Percentiles rank a stretch among this genome's conserved stretches.
Evolutionary conservation across 1,284 basidiomycete genomes (phyloP).

Genomic region (Anthracocystis setariae): DNA sequence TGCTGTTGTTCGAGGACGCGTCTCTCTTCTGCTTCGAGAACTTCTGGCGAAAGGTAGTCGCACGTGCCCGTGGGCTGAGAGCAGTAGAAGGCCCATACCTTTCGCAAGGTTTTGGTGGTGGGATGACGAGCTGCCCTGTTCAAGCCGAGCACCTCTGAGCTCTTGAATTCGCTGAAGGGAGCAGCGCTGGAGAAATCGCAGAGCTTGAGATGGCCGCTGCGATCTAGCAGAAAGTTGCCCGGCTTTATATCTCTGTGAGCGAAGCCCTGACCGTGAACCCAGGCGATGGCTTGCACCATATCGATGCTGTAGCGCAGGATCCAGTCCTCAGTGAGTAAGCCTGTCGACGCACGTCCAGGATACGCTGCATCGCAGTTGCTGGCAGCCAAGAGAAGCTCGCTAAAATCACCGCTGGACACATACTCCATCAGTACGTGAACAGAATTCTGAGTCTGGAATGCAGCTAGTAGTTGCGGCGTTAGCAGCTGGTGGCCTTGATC

Average conservation of each 20-base stretch:
- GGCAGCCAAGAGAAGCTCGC: conserved; percentile 60
- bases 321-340: conserved; percentile 59
- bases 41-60: conserved; percentile 66
- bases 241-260: conserved; percentile 67
- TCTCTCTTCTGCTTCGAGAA: conserved; percentile 60
- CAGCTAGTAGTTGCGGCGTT: conserved; percentile 59
- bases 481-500: conserved; percentile 11
- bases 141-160: not conserved
- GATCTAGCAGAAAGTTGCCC: conserved; percentile 63
- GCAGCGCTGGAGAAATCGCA: conserved; percentile 67
- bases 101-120: conserved; percentile 23
- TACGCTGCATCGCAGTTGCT: conserved; percentile 46
- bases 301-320: conserved; percentile 59
- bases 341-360: conserved; percentile 53
- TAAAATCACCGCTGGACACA: conserved; percentile 64
- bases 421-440: conserved; percentile 67
- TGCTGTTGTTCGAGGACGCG: conserved; percentile 48
- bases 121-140: not conserved
- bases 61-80: conserved; percentile 63
- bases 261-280: conserved; percentile 61
- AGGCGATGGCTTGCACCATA: conserved; percentile 64
- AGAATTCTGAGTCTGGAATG: conserved; percentile 61
- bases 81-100: conserved; percentile 60
- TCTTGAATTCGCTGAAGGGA: conserved; percentile 56
- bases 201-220: conserved; percentile 62